Base-by-base conservation (phyloP, 768 basidiomycete genomes). In the Kwoniella bestiolae region DNA sequence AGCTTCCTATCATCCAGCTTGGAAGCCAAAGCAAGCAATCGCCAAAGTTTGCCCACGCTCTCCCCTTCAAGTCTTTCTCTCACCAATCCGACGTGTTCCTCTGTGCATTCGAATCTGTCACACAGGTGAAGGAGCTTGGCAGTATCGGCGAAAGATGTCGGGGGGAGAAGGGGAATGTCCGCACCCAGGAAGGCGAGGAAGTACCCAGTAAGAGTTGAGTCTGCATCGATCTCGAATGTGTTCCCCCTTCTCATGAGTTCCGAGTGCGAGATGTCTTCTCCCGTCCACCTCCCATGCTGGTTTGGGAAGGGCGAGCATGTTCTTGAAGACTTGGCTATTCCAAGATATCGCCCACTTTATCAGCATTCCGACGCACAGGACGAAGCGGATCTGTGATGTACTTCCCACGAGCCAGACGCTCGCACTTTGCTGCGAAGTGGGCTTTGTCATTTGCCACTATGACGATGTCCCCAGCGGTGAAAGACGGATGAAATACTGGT, bases 121-220 rank as follows among this genome's bases (percentile, higher is more conserved):
- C 50, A 51, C 7, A 31, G 14, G 3, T 14, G 21, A 7, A 51
- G 0, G 8, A 51, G 50, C 50, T 51, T 51, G 50, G 14, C 8
- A 4, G 50, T 51, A 29, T 51, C 50, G 21, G 26, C 50, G 26
- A 51, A 26, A 11, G 25, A 26, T 4, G 50, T 51, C 2, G 50
- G 50, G 6, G 50, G 50, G 28, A 51, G 4, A 28, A 51, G 50
- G 50, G 50, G 50, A 12, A 51, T 51, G 26, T 51, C 50, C 5
- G 50, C 50, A 29, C 50, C 50, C 6, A 51, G 26, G 26, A 51
- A 51, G 9, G 50, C 50, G 21, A 51, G 16, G 11, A 51, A 51
- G 26, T 31, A 51, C 18, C 25, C 50, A 51, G 50, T 26, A 29
- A 29, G 50, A 3, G 21, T 51, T 11, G 50, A 51, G 14, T 26